These are phyloP conservation scores for Xylaria hypoxylon DNA, from an alignment of 2,329 filamentous ascomycete species.

Conservation along the genomic window DNA sequence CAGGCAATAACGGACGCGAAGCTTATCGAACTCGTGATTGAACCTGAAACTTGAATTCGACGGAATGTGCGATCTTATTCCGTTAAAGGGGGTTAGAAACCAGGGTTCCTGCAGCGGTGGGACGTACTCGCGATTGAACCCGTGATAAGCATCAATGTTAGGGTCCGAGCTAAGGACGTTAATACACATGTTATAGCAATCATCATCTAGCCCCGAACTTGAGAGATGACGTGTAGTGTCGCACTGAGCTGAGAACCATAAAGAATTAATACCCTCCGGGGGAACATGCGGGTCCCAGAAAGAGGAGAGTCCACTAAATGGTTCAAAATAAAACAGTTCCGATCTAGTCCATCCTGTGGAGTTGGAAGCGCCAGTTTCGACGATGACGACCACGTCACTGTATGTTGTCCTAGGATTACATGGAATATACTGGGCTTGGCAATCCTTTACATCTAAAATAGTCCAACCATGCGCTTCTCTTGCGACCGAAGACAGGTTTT, in stretches of 20 bases:
- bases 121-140: no score
- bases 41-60: no score
- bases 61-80: no score
- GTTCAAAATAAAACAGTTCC: constrained; percentile 2
- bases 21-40: no score
- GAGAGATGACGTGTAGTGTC: neutral
- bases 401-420: neutral
- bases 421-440: neutral
- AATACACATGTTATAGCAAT: neutral
- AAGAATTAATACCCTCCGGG: neutral
- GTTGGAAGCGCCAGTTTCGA: neutral
- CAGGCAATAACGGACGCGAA: neutral
- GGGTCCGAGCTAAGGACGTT: neutral
- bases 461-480: neutral
- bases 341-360: neutral
- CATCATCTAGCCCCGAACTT: neutral
- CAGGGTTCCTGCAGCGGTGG: no score
- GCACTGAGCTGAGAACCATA: constrained; percentile 16
- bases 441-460: neutral
- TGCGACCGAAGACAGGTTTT: neutral
- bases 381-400: neutral
- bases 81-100: no score
- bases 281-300: neutral
- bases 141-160: no score
- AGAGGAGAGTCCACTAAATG: neutral